These are phyloP conservation scores for Cladosporium sp. DNA, from an alignment of 2,329 filamentous ascomycete species.

Conservation along the genomic window DNA sequence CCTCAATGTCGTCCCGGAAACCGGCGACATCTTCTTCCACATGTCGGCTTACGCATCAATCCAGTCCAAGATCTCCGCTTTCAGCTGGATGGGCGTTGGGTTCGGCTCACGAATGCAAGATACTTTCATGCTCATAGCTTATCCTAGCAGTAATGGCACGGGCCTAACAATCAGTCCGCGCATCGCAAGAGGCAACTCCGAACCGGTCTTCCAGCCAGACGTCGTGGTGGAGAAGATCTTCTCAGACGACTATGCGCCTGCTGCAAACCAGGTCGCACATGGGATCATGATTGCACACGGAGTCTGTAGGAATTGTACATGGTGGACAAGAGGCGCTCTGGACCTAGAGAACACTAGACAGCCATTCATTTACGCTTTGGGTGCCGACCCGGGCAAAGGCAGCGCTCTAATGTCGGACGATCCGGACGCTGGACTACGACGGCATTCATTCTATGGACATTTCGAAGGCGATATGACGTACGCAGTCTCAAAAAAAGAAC, in stretches of 20 bases:
- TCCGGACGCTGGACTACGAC: slow-evolving; percentile 34
- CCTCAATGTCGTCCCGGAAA: slow-evolving; percentile 22
- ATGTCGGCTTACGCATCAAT: slow-evolving; percentile 32
- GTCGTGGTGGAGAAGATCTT: slow-evolving; percentile 30
- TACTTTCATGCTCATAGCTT: slow-evolving; percentile 46
- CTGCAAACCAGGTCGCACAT: slow-evolving; percentile 20
- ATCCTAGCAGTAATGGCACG: slow-evolving; percentile 35
- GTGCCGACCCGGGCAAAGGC: slow-evolving; percentile 30
- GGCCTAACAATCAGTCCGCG: slow-evolving; percentile 43
- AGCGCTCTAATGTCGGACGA: slow-evolving; percentile 29
- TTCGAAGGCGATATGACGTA: slow-evolving; percentile 43
- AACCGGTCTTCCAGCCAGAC: slow-evolving; percentile 36
- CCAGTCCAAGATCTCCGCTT: slow-evolving; percentile 21
- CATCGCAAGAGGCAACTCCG: slow-evolving; percentile 35
- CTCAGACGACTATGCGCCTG: slow-evolving; percentile 22
- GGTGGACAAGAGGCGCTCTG: slow-evolving; percentile 30
- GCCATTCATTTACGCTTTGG: slow-evolving; percentile 45
- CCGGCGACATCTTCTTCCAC: slow-evolving; percentile 29
- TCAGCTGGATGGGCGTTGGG: slow-evolving; percentile 46
- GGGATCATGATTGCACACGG: slow-evolving; percentile 29
- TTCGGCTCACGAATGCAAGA: slow-evolving; percentile 44
- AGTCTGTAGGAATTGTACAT: slow-evolving; percentile 39
- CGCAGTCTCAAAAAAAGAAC: slow-evolving; percentile 30
- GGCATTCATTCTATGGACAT: slow-evolving; percentile 39
- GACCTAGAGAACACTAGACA: slow-evolving; percentile 31